phyloP scores from a whole-genome alignment of 345 rosid species.

The Eutrema japonicum region DNA sequence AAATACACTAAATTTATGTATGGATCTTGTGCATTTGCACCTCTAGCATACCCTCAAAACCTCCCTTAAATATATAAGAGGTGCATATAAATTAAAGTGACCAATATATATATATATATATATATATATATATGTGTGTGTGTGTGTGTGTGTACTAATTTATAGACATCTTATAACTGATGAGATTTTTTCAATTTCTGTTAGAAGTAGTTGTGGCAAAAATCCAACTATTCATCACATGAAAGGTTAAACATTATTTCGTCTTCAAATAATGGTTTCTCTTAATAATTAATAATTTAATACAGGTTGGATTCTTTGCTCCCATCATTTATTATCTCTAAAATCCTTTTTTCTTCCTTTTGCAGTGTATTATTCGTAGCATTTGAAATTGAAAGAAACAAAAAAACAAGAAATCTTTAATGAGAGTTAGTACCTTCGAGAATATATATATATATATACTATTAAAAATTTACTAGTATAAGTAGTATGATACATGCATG shows the following conservation, averaged over 20 bases:
- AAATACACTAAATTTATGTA: no score
- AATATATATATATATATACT: neutral
- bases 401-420: neutral
- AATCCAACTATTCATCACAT: conserved; percentile 42
- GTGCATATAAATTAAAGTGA: neutral
- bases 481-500: no score
- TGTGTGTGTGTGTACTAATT: no score
- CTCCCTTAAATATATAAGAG: no score
- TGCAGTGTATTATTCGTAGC: conserved; percentile 10
- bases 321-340: conserved; percentile 28
- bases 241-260: conserved; percentile 35
- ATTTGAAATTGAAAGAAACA: neutral
- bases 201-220: conserved; percentile 38
- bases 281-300: conserved; percentile 31
- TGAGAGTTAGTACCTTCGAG: conserved; percentile 8
- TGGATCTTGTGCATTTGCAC: no score
- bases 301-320: conserved; percentile 40
- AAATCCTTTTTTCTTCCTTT: neutral
- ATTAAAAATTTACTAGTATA: no score
- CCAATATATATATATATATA: neutral
- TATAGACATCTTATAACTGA: neutral
- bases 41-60: no score
- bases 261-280: conserved; percentile 29
- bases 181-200: conserved; percentile 26
- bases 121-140: neutral